Base-by-base conservation (phyloP, 352 stramenopile species). In the Thalassiosira ordinaria region DNA sequence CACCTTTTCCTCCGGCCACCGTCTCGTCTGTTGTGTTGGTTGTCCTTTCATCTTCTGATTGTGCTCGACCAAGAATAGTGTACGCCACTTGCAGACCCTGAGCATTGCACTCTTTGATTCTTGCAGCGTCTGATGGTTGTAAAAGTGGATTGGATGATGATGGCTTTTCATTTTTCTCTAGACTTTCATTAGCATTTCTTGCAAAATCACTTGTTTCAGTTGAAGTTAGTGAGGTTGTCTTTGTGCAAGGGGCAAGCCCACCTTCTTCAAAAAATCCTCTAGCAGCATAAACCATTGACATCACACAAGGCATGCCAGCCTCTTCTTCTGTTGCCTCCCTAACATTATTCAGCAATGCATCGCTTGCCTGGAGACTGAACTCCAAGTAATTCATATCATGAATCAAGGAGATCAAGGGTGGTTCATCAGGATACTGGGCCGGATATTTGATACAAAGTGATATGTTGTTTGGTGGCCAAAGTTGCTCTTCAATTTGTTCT, bases 301-400 rank as follows among this genome's bases (percentile, higher is more conserved):
- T 84, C 0, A 92, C 84, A 57, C 77, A 91, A 5, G 88, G 85
- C 79, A 90, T 91, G 14, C 88, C 90, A 14, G 75, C 11, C 67
- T 91, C 90, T 9, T 70, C 57, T 49, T 61, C 44, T 22, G 80
- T 80, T 18, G 85, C 74, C 20, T 81, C 59, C 18, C 57, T 20
- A 11, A 91, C 59, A 41, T 74, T 46, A 46, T 78, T 47, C 37
- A 85, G 64, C 1, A 90, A 65, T 51, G 56, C 72, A 11, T 73
- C 62, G 18, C 76, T 73, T 44, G 70, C 37, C 2, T 82, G 51
- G 20, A 27, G 46, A 39, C 53, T 81, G 29, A 94, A 94, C 70
- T 94, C 71, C 20, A 88, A 81, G 16, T 92, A 78, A 51, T 87
- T 91, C 61, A 92, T 92, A 11, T 86, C 62, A 64, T 93, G 86